Base-by-base conservation (phyloP, 2,329 filamentous ascomycete species). In the Botrytis elliptica region DNA sequence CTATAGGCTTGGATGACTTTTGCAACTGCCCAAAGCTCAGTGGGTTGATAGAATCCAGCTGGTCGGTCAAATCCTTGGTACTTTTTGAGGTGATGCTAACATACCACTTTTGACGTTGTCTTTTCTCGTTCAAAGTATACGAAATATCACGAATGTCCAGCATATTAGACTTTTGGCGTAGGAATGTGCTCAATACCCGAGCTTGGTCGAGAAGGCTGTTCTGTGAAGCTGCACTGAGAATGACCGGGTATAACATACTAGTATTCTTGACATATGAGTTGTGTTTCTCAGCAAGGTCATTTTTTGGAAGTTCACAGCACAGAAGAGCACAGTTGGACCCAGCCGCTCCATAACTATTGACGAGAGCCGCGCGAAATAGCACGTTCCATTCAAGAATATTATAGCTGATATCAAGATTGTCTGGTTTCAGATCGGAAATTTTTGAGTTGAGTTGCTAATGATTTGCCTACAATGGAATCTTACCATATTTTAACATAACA, bases 401-500 rank as follows among this genome's bases (percentile, higher is more conserved):
- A 20, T 22, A 22, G 18, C 46, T 52, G 46, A 70, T 70, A 14
- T 22, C n/a, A 38, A 70, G n/a, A 42, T 55, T 52, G 38, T 59
- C 49, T 44, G 67, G 14, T 55, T 70, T 55, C 33, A 70, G 67
- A 16, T 33, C 18, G n/a, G 67, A 25, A n/a, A 62, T 70, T 36
- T 59, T 70, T 38, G 79, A 75, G 63, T 85, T 85, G 2, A 79
- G 75, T 25, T 75, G 81, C 36, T 80, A 77, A 62, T 84, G 84
- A 55, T 84, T 82, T 60, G 77, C 78, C 73, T 83, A 84, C 4
- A 83, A 82, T 22, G 82, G 80, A 38, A 84, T 81, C 14, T 83
- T 79, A 0, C 81, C 81, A 52, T 82, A 81, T 74, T 85, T 83
- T 4, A 85, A 73, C 76, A 82, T 80, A 69, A 84, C 70, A 1